Conservation (phyloP, 805 yeast genomes). For the Candida wancherniae region DNA sequence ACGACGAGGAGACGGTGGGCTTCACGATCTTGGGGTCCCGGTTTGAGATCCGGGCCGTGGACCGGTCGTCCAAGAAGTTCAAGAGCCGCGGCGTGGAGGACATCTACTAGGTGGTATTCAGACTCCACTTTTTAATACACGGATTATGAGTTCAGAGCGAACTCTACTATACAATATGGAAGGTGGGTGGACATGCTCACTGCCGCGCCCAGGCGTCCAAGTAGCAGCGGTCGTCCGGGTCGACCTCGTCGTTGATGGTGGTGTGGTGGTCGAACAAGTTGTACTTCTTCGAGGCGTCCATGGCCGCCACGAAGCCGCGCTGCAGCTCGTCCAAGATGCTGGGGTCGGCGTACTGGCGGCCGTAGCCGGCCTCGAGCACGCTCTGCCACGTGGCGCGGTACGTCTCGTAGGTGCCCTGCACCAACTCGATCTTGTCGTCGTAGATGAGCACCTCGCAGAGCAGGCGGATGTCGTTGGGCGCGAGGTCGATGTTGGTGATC, state of each 20-base stretch:
- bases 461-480: constrained; percentile 66
- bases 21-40: constrained; percentile 78
- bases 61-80: constrained; percentile 80
- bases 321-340: constrained; percentile 10
- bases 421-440: constrained; percentile 78
- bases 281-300: constrained; percentile 18
- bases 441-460: constrained; percentile 82
- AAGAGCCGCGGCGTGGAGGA: constrained; percentile 73
- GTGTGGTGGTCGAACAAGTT: constrained; percentile 41
- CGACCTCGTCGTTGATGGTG: constrained; percentile 33
- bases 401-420: constrained; percentile 48
- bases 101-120: constrained; percentile 28
- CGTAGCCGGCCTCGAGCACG: constrained; percentile 65
- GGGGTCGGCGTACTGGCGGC: constrained; percentile 25
- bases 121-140: too few relatives aligned
- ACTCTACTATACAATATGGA: not conserved
- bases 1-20: constrained; percentile 36
- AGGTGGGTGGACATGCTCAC: constrained; percentile 19
- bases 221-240: constrained; percentile 38
- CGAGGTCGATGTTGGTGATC: constrained; percentile 78
- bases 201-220: constrained; percentile 43
- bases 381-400: constrained; percentile 84
- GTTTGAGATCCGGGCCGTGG: constrained; percentile 67
- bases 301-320: constrained; percentile 9
- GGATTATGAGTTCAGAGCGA: too few relatives aligned